Conservation (phyloP, 176 grass and related monocot genomes). For the Sorghum bicolor region DNA sequence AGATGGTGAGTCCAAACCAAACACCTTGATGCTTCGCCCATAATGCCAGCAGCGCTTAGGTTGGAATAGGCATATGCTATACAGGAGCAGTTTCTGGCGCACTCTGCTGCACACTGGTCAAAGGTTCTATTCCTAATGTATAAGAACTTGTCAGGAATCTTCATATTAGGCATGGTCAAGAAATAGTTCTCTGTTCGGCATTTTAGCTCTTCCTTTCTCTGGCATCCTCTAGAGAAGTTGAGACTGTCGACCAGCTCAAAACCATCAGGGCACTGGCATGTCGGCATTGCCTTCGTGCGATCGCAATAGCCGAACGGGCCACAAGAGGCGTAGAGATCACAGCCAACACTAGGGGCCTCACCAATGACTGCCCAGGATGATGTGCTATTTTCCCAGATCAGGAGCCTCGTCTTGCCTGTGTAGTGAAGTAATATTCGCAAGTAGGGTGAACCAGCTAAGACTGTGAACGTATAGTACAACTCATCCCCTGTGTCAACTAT, state of each 20-base stretch:
- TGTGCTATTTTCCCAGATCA: background rate
- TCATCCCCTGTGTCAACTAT: background rate
- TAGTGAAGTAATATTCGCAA: background rate
- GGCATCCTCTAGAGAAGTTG: background rate
- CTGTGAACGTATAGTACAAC: background rate
- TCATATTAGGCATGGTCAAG: background rate
- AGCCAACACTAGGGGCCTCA: background rate
- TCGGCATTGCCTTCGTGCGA: background rate
- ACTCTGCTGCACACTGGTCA: constrained; percentile 34
- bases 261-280: constrained; percentile 38
- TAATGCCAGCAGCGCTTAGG: background rate
- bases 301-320: constrained; percentile 38
- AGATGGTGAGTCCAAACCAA: constrained; percentile 47
- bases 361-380: background rate
- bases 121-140: constrained; percentile 22
- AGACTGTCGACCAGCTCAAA: constrained; percentile 11
- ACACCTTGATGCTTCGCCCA: constrained; percentile 5
- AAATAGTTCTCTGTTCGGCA: background rate
- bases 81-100: constrained; percentile 46
- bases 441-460: background rate
- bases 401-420: background rate
- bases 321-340: constrained; percentile 21
- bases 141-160: background rate
- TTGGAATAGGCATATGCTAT: constrained; percentile 24
- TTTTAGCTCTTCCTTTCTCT: background rate